A percentile compares a stretch with the other conserved stretches of the same genome.
These are phyloP conservation scores for Dictyostelium capitatum DNA, from an alignment of 78 protist genomes.

Conservation along the genomic window DNA sequence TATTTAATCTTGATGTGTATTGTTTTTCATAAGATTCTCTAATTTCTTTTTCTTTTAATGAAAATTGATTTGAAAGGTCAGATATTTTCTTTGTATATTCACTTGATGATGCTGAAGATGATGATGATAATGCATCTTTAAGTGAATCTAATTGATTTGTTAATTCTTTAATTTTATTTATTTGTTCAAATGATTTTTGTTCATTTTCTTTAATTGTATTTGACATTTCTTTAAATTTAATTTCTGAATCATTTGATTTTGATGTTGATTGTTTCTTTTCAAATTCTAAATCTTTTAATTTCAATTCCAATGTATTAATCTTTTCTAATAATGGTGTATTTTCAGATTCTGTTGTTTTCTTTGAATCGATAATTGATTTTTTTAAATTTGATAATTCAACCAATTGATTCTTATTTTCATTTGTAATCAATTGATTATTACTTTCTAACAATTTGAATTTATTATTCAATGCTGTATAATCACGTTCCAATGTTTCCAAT, in stretches of 20 bases:
- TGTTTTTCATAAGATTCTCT: slow-evolving; percentile 52
- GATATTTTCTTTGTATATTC: background rate
- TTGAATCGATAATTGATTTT: slow-evolving; percentile 1
- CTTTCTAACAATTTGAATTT: slow-evolving; percentile 38
- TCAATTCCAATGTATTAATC: slow-evolving; percentile 22
- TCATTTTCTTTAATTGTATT: slow-evolving; percentile 12
- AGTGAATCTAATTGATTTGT: slow-evolving; percentile 28
- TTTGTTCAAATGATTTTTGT: slow-evolving; percentile 22
- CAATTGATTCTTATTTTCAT: slow-evolving; percentile 26
- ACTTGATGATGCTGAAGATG: background rate
- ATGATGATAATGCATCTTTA: slow-evolving; percentile 1
- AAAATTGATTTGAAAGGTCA: slow-evolving; percentile 44
- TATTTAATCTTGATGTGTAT: background rate
- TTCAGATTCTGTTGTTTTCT: slow-evolving; percentile 39
- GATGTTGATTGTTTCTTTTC: slow-evolving; percentile 19
- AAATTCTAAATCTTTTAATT: slow-evolving; percentile 10
- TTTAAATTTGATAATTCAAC: slow-evolving; percentile 8
- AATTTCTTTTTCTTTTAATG: slow-evolving; percentile 41
- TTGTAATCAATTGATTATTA: slow-evolving; percentile 29
- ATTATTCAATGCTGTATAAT: background rate
- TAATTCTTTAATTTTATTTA: slow-evolving; percentile 35
- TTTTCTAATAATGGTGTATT: slow-evolving; percentile 45
- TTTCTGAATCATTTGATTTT: background rate
- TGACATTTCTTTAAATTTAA: background rate
- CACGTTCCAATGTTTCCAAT: background rate